These are phyloP conservation scores for Trichoderma gamsii DNA, from an alignment of 495 filamentous ascomycete species.

Conservation along the genomic window DNA sequence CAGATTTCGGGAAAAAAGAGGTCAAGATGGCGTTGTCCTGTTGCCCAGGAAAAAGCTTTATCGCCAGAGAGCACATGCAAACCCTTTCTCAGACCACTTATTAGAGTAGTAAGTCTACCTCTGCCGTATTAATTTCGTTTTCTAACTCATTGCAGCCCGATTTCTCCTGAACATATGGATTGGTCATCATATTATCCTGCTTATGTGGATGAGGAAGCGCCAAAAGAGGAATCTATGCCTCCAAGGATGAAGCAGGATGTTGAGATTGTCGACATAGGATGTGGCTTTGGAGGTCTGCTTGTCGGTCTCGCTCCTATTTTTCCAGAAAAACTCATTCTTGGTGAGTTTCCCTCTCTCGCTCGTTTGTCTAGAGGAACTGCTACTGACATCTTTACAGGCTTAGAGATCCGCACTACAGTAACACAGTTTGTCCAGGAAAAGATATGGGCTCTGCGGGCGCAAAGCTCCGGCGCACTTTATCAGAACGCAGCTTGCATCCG, in stretches of 20 bases:
- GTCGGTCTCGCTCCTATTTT: slow-evolving; percentile 76
- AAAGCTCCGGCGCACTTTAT: slow-evolving; percentile 57
- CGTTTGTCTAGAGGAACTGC: background rate
- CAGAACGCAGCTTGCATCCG: slow-evolving; percentile 83
- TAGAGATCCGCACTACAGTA: slow-evolving; percentile 89
- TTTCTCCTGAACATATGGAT: slow-evolving; percentile 76
- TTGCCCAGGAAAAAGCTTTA: slow-evolving; percentile 93
- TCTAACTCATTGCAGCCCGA: slow-evolving; percentile 53
- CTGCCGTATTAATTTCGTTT: slow-evolving; percentile 13
- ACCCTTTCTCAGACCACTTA: slow-evolving; percentile 90
- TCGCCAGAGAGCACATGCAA: slow-evolving; percentile 91
- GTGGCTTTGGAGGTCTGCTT: slow-evolving; percentile 87
- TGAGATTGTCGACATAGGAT: slow-evolving; percentile 95
- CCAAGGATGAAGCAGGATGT: slow-evolving; percentile 58
- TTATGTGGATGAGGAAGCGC: slow-evolving; percentile 38
- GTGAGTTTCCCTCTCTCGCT: slow-evolving; percentile 33
- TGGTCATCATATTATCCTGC: slow-evolving; percentile 83
- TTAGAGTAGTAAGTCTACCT: slow-evolving; percentile 65
- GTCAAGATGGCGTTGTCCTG: slow-evolving; percentile 20
- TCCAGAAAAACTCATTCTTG: slow-evolving; percentile 76
- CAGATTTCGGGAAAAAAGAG: background rate
- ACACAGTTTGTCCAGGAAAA: slow-evolving; percentile 82
- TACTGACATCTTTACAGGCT: slow-evolving; percentile 34
- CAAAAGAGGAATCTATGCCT: slow-evolving; percentile 19
- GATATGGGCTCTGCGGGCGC: slow-evolving; percentile 69